Percentiles rank a stretch among this genome's conserved stretches.
Evolutionary conservation across 371 early-diverging fungal species (phyloP).

Genomic region (Encephalitozoon intestinalis): DNA sequence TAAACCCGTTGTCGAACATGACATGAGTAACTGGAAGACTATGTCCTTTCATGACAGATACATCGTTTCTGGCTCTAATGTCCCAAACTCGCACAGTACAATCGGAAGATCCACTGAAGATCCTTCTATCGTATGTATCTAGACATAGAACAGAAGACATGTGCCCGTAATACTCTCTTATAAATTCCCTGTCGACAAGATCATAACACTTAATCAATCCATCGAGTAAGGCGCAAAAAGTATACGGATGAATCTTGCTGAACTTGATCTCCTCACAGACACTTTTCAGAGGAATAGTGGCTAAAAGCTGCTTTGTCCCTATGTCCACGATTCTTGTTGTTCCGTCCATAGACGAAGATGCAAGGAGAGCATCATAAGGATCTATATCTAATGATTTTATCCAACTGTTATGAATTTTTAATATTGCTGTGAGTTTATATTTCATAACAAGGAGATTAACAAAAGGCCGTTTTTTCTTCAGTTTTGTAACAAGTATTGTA

Average conservation of each 20-base stretch:
- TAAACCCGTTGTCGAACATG: neutral
- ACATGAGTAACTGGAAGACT: neutral
- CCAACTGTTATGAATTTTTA: constrained; percentile 2
- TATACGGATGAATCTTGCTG: neutral
- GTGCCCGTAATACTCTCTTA: constrained; percentile 2
- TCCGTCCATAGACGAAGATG: neutral
- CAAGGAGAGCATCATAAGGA: constrained; percentile 8
- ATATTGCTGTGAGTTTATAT: neutral
- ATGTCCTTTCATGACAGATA: neutral
- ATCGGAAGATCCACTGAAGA: constrained; percentile 3
- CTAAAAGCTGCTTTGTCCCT: neutral
- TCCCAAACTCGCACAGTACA: constrained; percentile 6
- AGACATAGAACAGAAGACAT: constrained; percentile 7
- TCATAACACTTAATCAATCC: constrained; percentile 2
- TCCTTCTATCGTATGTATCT: neutral
- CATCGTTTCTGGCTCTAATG: neutral
- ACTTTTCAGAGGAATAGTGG: neutral
- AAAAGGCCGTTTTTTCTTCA: neutral
- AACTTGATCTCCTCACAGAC: neutral
- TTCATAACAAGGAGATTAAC: neutral
- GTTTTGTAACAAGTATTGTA: neutral
- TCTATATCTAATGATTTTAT: constrained; percentile 1
- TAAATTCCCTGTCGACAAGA: neutral
- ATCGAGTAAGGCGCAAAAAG: neutral
- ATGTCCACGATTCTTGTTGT: neutral